Percentiles rank a stretch among this genome's conserved stretches.
Evolutionary conservation across 768 basidiomycete genomes (phyloP).

Genomic region (Obba rivulosa): DNA sequence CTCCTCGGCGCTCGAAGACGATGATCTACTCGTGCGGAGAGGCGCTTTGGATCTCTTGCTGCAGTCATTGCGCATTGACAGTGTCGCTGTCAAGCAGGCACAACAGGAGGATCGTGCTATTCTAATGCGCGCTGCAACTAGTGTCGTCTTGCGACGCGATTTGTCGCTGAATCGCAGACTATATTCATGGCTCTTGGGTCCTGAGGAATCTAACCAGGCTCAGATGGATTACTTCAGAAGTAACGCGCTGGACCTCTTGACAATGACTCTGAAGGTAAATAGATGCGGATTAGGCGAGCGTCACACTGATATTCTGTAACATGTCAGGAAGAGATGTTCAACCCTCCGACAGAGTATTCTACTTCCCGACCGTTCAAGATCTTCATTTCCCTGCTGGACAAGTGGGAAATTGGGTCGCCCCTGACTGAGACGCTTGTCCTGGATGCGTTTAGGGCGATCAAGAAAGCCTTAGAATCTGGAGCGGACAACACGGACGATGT

Average conservation of each 20-base stretch:
- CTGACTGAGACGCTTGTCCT: conserved; percentile 76
- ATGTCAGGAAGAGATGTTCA: conserved; percentile 68
- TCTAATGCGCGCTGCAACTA: conserved; percentile 79
- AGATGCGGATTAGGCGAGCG: not conserved
- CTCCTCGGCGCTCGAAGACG: conserved; percentile 86
- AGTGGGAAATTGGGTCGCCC: conserved; percentile 89
- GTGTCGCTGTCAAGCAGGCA: conserved; percentile 62
- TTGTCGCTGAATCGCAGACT: conserved; percentile 88
- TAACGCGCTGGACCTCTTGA: conserved; percentile 69
- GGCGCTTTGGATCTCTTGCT: conserved; percentile 80
- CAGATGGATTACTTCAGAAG: conserved; percentile 68
- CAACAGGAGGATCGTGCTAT: conserved; percentile 70
- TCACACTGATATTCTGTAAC: conserved; percentile 9
- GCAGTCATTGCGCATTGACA: conserved; percentile 71
- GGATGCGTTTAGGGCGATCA: conserved; percentile 74
- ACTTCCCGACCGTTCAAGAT: conserved; percentile 91
- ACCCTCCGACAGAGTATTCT: conserved; percentile 65
- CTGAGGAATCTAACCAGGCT: conserved; percentile 69
- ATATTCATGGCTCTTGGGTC: conserved; percentile 89
- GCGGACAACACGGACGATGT: conserved; percentile 61
- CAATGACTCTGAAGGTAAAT: conserved; percentile 59
- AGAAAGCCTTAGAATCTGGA: conserved; percentile 45
- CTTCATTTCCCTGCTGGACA: conserved; percentile 90
- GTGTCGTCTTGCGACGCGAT: conserved; percentile 89
- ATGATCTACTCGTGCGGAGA: conserved; percentile 85